A percentile compares a stretch with the other conserved stretches of the same genome.
These are phyloP conservation scores for Pholiota microspora DNA, from an alignment of 768 basidiomycete species.

Conservation along the genomic window DNA sequence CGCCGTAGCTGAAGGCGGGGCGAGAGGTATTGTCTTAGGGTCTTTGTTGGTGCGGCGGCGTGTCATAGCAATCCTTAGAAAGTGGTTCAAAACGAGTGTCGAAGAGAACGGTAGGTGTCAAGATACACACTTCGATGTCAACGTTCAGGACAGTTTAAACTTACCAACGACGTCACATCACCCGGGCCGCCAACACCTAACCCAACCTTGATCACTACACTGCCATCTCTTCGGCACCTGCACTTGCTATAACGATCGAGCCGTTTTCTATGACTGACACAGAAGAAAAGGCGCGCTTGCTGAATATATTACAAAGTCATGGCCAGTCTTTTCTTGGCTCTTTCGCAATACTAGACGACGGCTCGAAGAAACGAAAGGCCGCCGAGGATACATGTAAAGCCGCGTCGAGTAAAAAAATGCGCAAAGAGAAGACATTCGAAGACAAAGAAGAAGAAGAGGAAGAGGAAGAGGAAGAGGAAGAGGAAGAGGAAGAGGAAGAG, in stretches of 20 bases:
- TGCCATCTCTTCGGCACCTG: too few relatives aligned
- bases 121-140: too few relatives aligned
- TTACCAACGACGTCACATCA: constrained; percentile 1
- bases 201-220: too few relatives aligned
- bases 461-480: constrained; percentile 19
- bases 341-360: constrained; percentile 28
- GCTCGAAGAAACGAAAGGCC: constrained; percentile 15
- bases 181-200: neutral
- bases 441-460: constrained; percentile 20
- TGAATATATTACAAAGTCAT: constrained; percentile 43
- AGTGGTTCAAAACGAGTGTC: neutral
- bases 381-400: neutral
- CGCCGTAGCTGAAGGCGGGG: constrained; percentile 14
- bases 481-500: constrained; percentile 24
- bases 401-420: constrained; percentile 16
- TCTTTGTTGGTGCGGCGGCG: constrained; percentile 22
- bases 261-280: constrained; percentile 25
- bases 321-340: constrained; percentile 46
- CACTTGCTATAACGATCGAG: too few relatives aligned
- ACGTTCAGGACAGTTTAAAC: too few relatives aligned
- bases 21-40: constrained; percentile 12
- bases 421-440: constrained; percentile 20
- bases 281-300: constrained; percentile 29
- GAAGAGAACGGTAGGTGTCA: neutral
- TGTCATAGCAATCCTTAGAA: constrained; percentile 20